These are phyloP conservation scores for Periconia macrospinosa DNA, from an alignment of 2,329 filamentous ascomycete species.

Conservation along the genomic window DNA sequence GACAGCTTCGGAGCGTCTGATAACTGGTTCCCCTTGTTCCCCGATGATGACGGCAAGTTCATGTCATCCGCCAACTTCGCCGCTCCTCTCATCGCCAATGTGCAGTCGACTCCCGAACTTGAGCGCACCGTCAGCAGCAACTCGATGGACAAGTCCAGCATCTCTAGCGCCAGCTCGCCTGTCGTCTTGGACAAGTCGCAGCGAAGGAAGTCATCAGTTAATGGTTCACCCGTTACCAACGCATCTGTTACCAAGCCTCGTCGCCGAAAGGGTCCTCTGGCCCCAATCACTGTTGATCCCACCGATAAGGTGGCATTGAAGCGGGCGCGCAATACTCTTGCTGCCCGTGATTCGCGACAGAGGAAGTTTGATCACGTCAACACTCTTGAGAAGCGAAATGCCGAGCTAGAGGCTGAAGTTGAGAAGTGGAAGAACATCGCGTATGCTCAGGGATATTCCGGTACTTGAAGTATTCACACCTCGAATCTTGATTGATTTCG, in stretches of 20 bases:
- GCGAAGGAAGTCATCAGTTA: constrained; percentile 46
- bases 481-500: constrained; percentile 28
- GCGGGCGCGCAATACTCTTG: constrained; percentile 90
- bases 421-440: constrained; percentile 48
- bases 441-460: constrained; percentile 39
- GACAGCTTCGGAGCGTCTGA: constrained; percentile 57
- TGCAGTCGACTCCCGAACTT: constrained; percentile 31
- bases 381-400: constrained; percentile 73
- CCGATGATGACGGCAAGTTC: constrained; percentile 41
- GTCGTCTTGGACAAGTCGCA: constrained; percentile 38
- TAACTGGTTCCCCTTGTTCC: constrained; percentile 75
- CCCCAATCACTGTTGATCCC: constrained; percentile 76
- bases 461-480: constrained; percentile 36
- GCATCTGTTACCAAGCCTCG: constrained; percentile 72
- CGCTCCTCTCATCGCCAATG: constrained; percentile 17
- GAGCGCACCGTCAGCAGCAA: constrained; percentile 46
- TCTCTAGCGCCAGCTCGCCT: constrained; percentile 41
- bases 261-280: constrained; percentile 78
- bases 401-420: constrained; percentile 61
- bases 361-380: constrained; percentile 79
- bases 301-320: constrained; percentile 80
- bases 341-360: constrained; percentile 88
- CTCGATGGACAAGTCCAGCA: constrained; percentile 39
- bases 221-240: constrained; percentile 60
- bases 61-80: constrained; percentile 11